A percentile compares a stretch with the other conserved stretches of the same genome.
These are phyloP conservation scores for Rossbeevera mucosa DNA, from an alignment of 768 basidiomycete genomes.

Conservation along the genomic window DNA sequence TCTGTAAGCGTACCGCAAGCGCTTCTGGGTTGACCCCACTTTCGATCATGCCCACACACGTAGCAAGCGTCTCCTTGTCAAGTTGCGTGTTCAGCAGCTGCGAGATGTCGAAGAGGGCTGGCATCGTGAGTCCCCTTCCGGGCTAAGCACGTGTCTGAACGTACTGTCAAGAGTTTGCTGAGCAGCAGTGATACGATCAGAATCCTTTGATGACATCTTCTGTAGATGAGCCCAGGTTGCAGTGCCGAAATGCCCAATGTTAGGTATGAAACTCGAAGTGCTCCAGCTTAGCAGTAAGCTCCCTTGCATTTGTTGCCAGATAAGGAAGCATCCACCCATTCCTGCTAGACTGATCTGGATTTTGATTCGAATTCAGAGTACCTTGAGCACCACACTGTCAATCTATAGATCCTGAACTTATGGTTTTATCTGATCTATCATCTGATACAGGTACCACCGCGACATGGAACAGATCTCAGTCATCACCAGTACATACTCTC, in stretches of 20 bases:
- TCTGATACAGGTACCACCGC: neutral
- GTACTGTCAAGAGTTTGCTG: conserved; percentile 69
- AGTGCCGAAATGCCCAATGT: neutral
- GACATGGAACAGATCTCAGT: neutral
- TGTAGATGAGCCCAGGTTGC: neutral
- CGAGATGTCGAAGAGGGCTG: conserved; percentile 84
- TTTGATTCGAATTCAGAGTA: neutral
- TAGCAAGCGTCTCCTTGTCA: conserved; percentile 88
- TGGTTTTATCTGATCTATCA: neutral
- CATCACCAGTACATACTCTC: neutral
- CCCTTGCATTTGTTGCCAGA: neutral
- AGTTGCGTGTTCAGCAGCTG: conserved; percentile 83
- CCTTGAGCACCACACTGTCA: neutral
- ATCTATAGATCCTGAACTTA: neutral
- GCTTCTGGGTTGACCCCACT: conserved; percentile 90
- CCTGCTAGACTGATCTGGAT: too few relatives aligned
- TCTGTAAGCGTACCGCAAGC: conserved; percentile 60
- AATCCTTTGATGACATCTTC: conserved; percentile 43
- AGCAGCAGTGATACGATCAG: conserved; percentile 58
- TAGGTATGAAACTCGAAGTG: neutral
- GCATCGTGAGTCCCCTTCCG: conserved; percentile 7
- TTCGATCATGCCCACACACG: conserved; percentile 89
- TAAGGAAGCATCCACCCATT: conserved; percentile 6
- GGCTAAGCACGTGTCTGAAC: conserved; percentile 24
- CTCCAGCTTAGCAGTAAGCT: too few relatives aligned